Evolutionary conservation across 352 stramenopile genomes (phyloP).

Genomic region (Paralagenidium karlingii): DNA sequence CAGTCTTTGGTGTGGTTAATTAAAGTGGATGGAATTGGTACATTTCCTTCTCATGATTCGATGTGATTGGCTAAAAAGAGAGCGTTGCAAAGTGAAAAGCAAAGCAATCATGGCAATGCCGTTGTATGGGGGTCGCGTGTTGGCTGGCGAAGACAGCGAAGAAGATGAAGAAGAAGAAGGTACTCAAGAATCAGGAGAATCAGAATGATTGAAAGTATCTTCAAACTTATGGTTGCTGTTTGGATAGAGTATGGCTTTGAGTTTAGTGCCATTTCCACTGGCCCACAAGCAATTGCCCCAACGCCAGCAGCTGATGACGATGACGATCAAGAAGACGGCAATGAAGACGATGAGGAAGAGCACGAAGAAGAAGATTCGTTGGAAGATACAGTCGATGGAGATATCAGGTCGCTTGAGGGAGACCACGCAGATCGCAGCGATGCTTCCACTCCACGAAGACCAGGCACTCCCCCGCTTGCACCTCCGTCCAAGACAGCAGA

Average conservation of each 20-base stretch:
- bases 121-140: conserved; percentile 46
- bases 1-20: too few species aligned
- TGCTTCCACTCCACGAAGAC: too few species aligned
- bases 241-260: conserved; percentile 8
- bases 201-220: too few species aligned
- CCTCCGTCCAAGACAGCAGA: background rate
- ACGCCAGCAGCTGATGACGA: conserved; percentile 1
- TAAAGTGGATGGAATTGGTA: too few species aligned
- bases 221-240: too few species aligned
- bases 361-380: background rate
- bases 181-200: too few species aligned
- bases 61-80: too few species aligned
- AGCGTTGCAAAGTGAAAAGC: too few species aligned
- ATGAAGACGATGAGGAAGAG: conserved; percentile 7
- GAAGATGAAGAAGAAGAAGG: conserved; percentile 63
- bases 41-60: too few species aligned
- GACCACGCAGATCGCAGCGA: too few species aligned
- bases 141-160: conserved; percentile 69
- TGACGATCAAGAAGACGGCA: conserved; percentile 8
- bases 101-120: too few species aligned
- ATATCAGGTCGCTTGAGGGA: conserved; percentile 1
- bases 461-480: conserved; percentile 4
- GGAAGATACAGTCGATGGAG: background rate
- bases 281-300: conserved; percentile 6
- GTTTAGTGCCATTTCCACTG: conserved; percentile 1